phyloP scores from a whole-genome alignment of 768 basidiomycete genomes.

The Kwoniella mangroviensis region DNA sequence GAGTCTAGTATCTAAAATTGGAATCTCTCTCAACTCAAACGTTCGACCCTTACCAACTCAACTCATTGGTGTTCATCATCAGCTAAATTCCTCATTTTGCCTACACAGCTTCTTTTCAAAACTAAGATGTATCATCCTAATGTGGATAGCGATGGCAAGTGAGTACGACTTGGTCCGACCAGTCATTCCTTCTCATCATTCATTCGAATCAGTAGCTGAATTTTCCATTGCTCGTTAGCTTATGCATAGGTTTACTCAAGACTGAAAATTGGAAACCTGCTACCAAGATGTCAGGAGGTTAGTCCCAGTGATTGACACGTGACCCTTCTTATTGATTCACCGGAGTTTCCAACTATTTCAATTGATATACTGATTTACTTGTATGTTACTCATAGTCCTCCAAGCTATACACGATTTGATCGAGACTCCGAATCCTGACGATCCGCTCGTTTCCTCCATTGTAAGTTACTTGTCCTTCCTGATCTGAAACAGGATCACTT shows the following conservation, averaged over 20 bases:
- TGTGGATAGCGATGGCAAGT: constrained; percentile 59
- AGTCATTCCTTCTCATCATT: no score
- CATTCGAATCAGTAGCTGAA: neutral
- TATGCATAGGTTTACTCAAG: constrained; percentile 58
- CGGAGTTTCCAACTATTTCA: neutral
- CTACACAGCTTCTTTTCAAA: constrained; percentile 52
- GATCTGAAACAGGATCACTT: neutral
- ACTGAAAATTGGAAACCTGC: constrained; percentile 59
- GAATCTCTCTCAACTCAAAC: neutral
- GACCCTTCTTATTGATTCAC: neutral
- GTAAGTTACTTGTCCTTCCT: constrained; percentile 29
- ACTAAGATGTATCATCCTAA: constrained; percentile 59
- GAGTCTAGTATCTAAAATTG: constrained; percentile 1
- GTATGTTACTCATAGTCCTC: constrained; percentile 44
- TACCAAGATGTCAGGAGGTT: constrained; percentile 55
- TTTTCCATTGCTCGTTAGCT: constrained; percentile 31
- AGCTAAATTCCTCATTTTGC: no score
- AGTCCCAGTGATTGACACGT: neutral
- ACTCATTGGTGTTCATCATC: no score
- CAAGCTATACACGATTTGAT: constrained; percentile 55
- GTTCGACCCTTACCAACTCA: no score
- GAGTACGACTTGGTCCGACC: constrained; percentile 10
- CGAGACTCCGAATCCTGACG: constrained; percentile 57
- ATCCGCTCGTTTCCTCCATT: constrained; percentile 57
- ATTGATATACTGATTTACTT: neutral